Evolutionary conservation across 2,329 filamentous ascomycete species (phyloP).

Genomic region (Cytospora piceicola): DNA sequence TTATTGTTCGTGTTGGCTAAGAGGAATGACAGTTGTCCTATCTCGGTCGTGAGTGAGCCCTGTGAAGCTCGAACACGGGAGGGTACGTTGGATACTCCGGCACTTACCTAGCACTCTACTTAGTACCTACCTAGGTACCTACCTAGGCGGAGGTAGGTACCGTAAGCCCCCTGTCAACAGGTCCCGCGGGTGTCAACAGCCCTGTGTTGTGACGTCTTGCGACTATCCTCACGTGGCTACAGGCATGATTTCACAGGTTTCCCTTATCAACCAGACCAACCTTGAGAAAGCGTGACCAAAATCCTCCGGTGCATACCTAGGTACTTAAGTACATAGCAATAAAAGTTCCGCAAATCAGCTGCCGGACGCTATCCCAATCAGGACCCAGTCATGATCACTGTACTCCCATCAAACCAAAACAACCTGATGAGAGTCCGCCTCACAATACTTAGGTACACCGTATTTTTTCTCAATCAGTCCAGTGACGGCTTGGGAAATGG

Average conservation of each 20-base stretch:
- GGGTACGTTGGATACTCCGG: not conserved
- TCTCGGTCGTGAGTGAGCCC: not conserved
- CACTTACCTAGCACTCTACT: too few species aligned
- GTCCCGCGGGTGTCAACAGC: too few species aligned
- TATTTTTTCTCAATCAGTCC: constrained; percentile 39
- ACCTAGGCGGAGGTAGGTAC: too few species aligned
- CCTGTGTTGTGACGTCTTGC: not conserved
- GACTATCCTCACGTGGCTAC: constrained; percentile 1
- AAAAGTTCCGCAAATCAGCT: not conserved
- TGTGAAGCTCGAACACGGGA: not conserved
- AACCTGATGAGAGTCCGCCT: constrained; percentile 21
- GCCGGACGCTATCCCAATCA: not conserved
- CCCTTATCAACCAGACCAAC: not conserved
- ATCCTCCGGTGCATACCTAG: not conserved
- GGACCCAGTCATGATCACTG: not conserved
- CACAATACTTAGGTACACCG: constrained; percentile 34
- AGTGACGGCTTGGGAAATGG: constrained; percentile 51
- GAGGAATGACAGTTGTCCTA: not conserved
- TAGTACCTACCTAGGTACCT: too few species aligned
- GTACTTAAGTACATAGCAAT: too few species aligned
- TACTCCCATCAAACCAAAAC: constrained; percentile 11
- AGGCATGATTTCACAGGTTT: not conserved
- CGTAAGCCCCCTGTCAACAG: too few species aligned
- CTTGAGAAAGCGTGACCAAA: not conserved
- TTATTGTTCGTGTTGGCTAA: not conserved